phyloP scores from a whole-genome alignment of 345 rosid species.

The Salix caprea region DNA sequence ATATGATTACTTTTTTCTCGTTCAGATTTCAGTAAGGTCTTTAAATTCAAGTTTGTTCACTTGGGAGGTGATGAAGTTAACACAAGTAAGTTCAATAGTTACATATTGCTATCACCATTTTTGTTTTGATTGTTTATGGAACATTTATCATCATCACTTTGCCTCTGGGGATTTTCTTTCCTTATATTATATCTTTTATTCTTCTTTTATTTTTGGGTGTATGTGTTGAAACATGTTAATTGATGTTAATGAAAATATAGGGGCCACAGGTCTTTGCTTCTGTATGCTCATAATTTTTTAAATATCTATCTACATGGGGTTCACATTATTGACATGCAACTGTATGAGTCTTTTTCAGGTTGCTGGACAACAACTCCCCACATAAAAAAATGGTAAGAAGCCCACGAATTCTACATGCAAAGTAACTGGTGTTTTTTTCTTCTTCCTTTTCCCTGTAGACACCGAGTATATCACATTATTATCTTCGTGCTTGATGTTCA shows the following conservation, averaged over 20 bases:
- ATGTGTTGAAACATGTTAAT: background rate
- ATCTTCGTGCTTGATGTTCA: background rate
- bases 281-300: background rate
- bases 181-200: background rate
- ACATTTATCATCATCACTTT: background rate
- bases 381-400: constrained; percentile 49
- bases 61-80: constrained; percentile 87
- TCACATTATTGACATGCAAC: background rate
- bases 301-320: background rate
- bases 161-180: background rate
- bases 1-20: background rate
- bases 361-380: constrained; percentile 62
- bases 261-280: background rate
- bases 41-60: constrained; percentile 62
- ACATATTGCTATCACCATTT: background rate
- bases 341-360: constrained; percentile 36
- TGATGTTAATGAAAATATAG: background rate
- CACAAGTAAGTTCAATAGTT: constrained; percentile 42
- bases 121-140: background rate
- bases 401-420: background rate
- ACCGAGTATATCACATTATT: background rate
- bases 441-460: background rate
- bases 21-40: constrained; percentile 72
- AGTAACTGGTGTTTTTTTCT: too few relatives aligned
- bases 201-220: background rate